Conservation (phyloP, 2,329 filamentous ascomycete species). For the Cercospora nicotianae region DNA sequence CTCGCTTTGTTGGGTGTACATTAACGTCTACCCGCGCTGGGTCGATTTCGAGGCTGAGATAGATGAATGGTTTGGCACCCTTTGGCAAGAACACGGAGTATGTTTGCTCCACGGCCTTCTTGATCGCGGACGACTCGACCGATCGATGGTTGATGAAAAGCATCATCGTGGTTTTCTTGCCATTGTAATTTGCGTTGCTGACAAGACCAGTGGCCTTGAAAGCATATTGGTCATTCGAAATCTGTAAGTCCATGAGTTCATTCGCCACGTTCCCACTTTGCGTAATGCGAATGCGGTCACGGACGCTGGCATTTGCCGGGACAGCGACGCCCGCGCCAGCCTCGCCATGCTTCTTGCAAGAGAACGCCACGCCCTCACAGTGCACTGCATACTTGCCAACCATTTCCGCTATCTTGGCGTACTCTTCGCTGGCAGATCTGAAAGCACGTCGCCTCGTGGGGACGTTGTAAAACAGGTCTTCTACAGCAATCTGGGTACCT, state of each 20-base stretch:
- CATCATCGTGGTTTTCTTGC: slow-evolving; percentile 82
- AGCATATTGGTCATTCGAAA: slow-evolving; percentile 73
- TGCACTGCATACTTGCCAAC: slow-evolving; percentile 92
- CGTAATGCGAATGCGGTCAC: slow-evolving; percentile 87
- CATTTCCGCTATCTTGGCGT: slow-evolving; percentile 95
- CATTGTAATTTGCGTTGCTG: slow-evolving; percentile 92
- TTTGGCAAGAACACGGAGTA: slow-evolving; percentile 88
- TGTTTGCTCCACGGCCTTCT: slow-evolving; percentile 86
- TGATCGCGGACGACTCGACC: slow-evolving; percentile 85
- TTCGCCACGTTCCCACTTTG: slow-evolving; percentile 82
- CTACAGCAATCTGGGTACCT: slow-evolving; percentile 91
- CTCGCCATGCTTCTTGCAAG: slow-evolving; percentile 95
- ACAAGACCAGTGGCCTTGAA: slow-evolving; percentile 79
- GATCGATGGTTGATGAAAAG: slow-evolving; percentile 96
- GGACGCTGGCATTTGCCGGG: slow-evolving; percentile 66
- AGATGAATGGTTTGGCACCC: slow-evolving; percentile 89
- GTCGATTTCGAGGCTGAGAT: slow-evolving; percentile 89
- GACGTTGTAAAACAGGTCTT: slow-evolving; percentile 96
- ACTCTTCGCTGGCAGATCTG: slow-evolving; percentile 88
- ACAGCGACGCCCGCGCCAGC: slow-evolving; percentile 74
- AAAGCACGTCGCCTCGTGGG: slow-evolving; percentile 86
- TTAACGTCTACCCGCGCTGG: slow-evolving; percentile 93
- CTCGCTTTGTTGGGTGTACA: slow-evolving; percentile 92
- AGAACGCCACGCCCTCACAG: slow-evolving; percentile 86
- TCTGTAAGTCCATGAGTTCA: slow-evolving; percentile 76